Evolutionary conservation across 305 asterid genomes (phyloP).

Genomic region (Fraxinus angustifolia): DNA sequence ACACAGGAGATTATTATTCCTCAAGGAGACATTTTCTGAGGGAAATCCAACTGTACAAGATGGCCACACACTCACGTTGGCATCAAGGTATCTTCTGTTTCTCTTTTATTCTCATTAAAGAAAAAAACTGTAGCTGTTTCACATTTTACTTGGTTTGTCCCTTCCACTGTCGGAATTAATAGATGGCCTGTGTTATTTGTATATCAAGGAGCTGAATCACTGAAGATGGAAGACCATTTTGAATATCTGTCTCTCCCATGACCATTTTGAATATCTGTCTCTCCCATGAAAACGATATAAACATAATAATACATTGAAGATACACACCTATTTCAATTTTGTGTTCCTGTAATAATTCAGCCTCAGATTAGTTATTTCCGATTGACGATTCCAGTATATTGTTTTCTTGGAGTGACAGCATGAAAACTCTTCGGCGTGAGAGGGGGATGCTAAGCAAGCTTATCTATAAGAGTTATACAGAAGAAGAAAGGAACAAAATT

Average conservation of each 20-base stretch:
- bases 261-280: not conserved
- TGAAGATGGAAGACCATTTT: not conserved
- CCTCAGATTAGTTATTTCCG: slow-evolving; percentile 1
- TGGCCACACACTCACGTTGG: slow-evolving; percentile 54
- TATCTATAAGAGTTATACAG: slow-evolving; percentile 50
- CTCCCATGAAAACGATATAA: not conserved
- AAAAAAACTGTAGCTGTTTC: not conserved
- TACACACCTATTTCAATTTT: not conserved
- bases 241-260: not conserved
- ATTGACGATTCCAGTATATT: slow-evolving; percentile 7
- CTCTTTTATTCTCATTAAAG: not conserved
- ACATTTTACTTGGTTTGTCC: not conserved
- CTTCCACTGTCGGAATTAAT: not conserved
- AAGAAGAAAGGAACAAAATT: slow-evolving; percentile 52
- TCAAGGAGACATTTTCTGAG: slow-evolving; percentile 54
- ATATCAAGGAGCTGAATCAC: not conserved
- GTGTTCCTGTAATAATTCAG: not conserved
- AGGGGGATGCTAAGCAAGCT: slow-evolving; percentile 73
- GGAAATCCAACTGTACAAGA: slow-evolving; percentile 59
- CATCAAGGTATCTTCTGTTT: slow-evolving; percentile 56
- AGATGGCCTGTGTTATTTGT: not conserved
- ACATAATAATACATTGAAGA: not conserved
- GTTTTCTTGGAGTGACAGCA: slow-evolving; percentile 47
- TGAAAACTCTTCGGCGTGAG: slow-evolving; percentile 69
- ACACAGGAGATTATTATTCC: slow-evolving; percentile 66